Evolutionary conservation across 345 rosid species (phyloP).

Genomic region (Eucalyptus decipiens): DNA sequence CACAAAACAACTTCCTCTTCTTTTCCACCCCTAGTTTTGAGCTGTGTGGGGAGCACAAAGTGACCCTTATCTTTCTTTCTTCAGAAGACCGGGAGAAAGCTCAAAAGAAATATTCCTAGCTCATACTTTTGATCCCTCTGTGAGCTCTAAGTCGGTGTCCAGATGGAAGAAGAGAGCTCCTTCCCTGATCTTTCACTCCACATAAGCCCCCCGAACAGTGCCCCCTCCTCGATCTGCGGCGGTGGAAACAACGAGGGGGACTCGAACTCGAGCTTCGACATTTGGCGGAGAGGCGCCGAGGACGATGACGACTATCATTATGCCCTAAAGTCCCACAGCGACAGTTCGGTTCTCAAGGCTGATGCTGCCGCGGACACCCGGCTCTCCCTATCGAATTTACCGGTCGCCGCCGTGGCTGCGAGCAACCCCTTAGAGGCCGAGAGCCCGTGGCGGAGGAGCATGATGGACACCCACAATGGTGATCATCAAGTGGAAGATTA

Average conservation of each 20-base stretch:
- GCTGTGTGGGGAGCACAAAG: background rate
- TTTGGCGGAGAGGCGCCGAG: constrained; percentile 8
- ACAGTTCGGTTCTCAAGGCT: constrained; percentile 4
- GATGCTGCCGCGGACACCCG: constrained; percentile 8
- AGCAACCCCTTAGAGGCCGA: background rate
- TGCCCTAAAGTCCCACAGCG: constrained; percentile 7
- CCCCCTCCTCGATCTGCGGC: constrained; percentile 16
- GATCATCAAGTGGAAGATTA: background rate
- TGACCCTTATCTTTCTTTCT: background rate
- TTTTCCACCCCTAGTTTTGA: background rate
- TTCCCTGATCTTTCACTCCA: constrained; percentile 48
- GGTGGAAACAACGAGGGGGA: background rate
- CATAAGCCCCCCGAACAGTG: constrained; percentile 37
- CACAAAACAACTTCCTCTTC: background rate
- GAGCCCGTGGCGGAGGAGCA: background rate
- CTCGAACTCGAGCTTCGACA: constrained; percentile 1
- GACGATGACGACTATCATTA: background rate
- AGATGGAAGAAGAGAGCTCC: background rate
- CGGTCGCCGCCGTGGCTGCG: background rate
- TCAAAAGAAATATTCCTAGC: background rate
- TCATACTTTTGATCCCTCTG: background rate
- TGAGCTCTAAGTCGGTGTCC: background rate
- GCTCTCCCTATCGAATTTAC: constrained; percentile 19
- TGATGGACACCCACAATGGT: background rate
- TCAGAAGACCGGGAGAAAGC: background rate